Base-by-base conservation (phyloP, 2,329 filamentous ascomycete species). In the Fusarium bactridioides region DNA sequence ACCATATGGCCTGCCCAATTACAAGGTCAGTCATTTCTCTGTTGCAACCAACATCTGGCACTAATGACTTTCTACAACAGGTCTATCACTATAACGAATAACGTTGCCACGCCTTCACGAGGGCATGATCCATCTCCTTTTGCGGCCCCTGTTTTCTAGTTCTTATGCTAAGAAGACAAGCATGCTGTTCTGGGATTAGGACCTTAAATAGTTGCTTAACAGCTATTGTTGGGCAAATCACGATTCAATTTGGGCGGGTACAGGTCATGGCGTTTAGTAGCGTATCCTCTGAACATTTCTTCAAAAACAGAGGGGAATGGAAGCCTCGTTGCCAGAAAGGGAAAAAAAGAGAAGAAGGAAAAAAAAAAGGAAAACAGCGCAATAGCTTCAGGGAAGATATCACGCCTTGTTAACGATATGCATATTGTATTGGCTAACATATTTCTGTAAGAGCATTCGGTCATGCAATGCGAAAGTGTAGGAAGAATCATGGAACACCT, bases 31-130 rank as follows among this genome's bases (percentile, higher is more conserved):
- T 83, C 31, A 21, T 29, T 40, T 27, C 2, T 21, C n/a, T 10
- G 15, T 31, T 23, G 9, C 16, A 23, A 23, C 21, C 19, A 27
- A 53, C 8, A 16, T 19, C 6, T 12, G 40, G 18, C 18, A 58
- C 73, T 75, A 61, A 79, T 64, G 61, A 47, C 21, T 33, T 47
- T 69, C 18, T 73, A 27, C 25, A 19, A 47, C 25, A 96, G 93
- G 91, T 96, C 70, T 97, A 94, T 82, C 93, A 97, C 82, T 95
- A 94, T 85, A 95, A 97, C 80, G 93, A 97, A 85, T 95, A 87
- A 86, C 78, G 67, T 68, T 38, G 37, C n/a, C 41, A 40, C 45
- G 57, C 19, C 21, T 64, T 50, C 47, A 43, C 35, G 43, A 37
- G 31, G 65, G 64, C 56, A 62, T 62, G 29, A 47, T 66, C 63